These are phyloP conservation scores for Trametes cinnabarina DNA, from an alignment of 768 basidiomycete species.

Conservation along the genomic window DNA sequence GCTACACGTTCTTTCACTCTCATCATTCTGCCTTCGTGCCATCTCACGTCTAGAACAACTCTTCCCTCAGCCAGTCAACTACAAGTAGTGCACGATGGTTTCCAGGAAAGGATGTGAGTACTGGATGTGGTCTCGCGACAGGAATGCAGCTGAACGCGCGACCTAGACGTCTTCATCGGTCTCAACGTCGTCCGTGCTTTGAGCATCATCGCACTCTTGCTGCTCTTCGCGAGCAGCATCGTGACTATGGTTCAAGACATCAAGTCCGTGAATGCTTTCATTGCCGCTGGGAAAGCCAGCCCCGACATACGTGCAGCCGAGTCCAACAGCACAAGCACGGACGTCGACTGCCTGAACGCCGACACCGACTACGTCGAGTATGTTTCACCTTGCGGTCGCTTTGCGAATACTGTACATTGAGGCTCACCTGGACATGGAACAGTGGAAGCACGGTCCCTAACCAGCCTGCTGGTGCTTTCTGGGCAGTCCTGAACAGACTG, in stretches of 20 bases:
- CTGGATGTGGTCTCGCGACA: background rate
- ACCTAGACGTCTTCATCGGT: constrained; percentile 61
- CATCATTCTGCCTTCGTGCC: background rate
- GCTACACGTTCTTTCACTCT: constrained; percentile 11
- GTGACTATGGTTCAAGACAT: constrained; percentile 73
- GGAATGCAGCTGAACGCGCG: no score
- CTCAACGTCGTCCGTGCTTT: constrained; percentile 78
- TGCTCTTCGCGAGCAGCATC: constrained; percentile 45
- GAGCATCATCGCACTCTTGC: constrained; percentile 33
- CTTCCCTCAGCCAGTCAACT: background rate
- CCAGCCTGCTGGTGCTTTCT: constrained; percentile 87
- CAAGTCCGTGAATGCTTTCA: constrained; percentile 68
- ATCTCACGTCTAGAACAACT: background rate
- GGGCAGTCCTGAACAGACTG: constrained; percentile 84
- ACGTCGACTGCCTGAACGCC: constrained; percentile 33
- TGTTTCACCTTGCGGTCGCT: constrained; percentile 25
- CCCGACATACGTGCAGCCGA: constrained; percentile 10
- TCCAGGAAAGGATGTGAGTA: constrained; percentile 19
- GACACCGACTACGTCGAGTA: constrained; percentile 81
- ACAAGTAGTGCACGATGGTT: constrained; percentile 2
- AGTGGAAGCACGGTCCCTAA: constrained; percentile 82
- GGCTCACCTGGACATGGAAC: constrained; percentile 11
- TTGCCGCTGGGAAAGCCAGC: constrained; percentile 36
- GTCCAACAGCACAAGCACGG: constrained; percentile 12
- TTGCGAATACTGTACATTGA: background rate